Base-by-base conservation (phyloP, 1,139 yeast genomes). In the Sugiyamaella neomexicana region DNA sequence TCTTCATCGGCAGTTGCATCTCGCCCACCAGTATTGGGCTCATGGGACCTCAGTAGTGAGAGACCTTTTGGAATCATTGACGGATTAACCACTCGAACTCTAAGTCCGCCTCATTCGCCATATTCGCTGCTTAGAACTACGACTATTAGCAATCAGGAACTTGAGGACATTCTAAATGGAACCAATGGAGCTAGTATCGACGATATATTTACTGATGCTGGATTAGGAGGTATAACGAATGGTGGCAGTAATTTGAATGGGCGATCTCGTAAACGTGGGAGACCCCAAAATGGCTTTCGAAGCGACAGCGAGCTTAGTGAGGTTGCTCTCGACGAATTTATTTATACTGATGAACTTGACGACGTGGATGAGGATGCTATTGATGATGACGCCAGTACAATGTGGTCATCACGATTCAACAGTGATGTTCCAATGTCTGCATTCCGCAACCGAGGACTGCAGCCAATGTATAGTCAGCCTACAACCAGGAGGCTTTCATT, bases 11-110 rank as follows among this genome's bases (percentile, higher is more conserved):
- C 86, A 6, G 85, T 88, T 29, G 91, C 91, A 55, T 83, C 91
- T 58, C 75, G 96, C 53, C 97, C 98, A 1, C 99, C 99, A 1
- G 80, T 89, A 25, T 75, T 93, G 56, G 98, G 97, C 0, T 86
- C 96, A 1, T 93, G 98, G 96, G 82, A 85, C 12, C 87, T 96
- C 27, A 88, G 84, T 57, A 80, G 81, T 51, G 73, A 72, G 51
- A 84, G 89, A 63, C 97, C 97, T 0, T 89, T 87, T 71, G 95
- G 97, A 27, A 89, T 93, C 56, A 91, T 93, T 63, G 98, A 93
- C 68, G 98, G 99, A 5, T 77, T 89, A 34, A 84, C 96, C 0
- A 93, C 98, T 0, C 77, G 97, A 55, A 85, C 95, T 1, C 75
- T 90, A 71, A 78, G 70, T 75, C 84, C 64, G 2, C 52, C 52